Conservation (phyloP, 1,284 basidiomycete species). For the Termitomyces sp. region DNA sequence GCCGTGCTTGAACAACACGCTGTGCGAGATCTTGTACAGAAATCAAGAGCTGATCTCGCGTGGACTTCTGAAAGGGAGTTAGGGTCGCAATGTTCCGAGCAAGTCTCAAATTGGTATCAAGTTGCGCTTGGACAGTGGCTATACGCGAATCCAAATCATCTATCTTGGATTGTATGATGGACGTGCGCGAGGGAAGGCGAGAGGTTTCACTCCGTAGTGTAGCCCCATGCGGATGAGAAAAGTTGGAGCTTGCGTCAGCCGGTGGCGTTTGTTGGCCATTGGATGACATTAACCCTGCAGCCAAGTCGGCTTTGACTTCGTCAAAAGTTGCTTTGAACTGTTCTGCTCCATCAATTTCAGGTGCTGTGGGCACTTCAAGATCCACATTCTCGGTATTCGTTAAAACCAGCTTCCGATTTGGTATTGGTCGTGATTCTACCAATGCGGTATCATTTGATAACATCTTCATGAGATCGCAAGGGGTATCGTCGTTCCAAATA, state of each 20-base stretch:
- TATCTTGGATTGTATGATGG: conserved; percentile 60
- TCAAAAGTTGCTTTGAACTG: conserved; percentile 81
- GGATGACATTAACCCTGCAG: conserved; percentile 35
- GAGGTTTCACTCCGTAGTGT: conserved; percentile 15
- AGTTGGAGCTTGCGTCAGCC: neutral
- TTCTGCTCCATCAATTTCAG: conserved; percentile 49
- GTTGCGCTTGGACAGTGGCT: conserved; percentile 48
- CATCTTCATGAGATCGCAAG: conserved; percentile 32
- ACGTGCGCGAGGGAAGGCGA: conserved; percentile 46
- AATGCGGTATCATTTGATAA: conserved; percentile 26
- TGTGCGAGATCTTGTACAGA: conserved; percentile 64
- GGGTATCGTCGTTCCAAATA: conserved; percentile 42
- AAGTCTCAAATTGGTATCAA: conserved; percentile 70
- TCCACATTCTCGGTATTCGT: conserved; percentile 31
- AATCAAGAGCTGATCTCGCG: conserved; percentile 68
- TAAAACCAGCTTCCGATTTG: conserved; percentile 25
- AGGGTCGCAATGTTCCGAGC: conserved; percentile 82
- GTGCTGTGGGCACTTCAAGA: conserved; percentile 37
- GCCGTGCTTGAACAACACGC: conserved; percentile 60
- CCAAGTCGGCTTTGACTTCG: conserved; percentile 79
- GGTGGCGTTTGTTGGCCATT: conserved; percentile 2
- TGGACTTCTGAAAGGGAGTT: conserved; percentile 82
- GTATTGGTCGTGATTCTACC: conserved; percentile 19
- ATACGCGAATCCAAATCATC: conserved; percentile 60
- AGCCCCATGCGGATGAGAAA: conserved; percentile 1